Evolutionary conservation across 2,329 filamentous ascomycete genomes (phyloP), one percentile per base, ranked within the genome.

Genomic region (Stachybotrys chlorohalonatus): DNA sequence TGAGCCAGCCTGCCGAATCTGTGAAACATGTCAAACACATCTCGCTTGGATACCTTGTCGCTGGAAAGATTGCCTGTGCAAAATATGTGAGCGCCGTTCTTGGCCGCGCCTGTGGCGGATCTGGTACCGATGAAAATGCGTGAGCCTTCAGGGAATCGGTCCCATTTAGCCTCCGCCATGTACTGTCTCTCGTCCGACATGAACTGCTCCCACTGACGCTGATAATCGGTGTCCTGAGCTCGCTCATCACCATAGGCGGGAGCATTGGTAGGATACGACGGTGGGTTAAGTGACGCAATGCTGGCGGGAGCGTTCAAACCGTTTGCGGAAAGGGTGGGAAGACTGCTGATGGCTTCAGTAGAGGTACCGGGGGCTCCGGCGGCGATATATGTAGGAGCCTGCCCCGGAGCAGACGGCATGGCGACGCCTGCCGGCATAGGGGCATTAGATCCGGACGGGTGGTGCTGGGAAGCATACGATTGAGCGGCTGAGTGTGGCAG

Each of bases 21-120:
- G 66, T 91, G 85, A 67, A 99, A 97, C 16, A 93, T 80, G 66
- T 95, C 87, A 71, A 96, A 97, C 8, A 97, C 84, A 70, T 97
- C 92, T 60, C 88, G 84, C 72, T 97, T 97, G 7, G 90, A 94
- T 13, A 96, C 92, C 66, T 92, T 86, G 68, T 97, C 93, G 53
- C 89, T 93, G 1, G 91, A 92, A 11, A 99, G 79, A 67, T 97
- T 99, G 54, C 92, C 91, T 90, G 66, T 54, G 68, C 59, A 57
- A 55, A 74, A 68, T 56, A 58, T 59, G 53, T 56, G 57, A 60
- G 56, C 58, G 59, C 54, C 54, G 17, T 55, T 58, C 59, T 64
- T 63, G 59, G 58, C 61, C 57, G 59, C 61, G 57, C 59, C 63
- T 59, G 62, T 61, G 57, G 58, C 54, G 55, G 57, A 57, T 57